These are phyloP conservation scores for Grammothele lineata DNA, from an alignment of 768 basidiomycete genomes.

Conservation along the genomic window DNA sequence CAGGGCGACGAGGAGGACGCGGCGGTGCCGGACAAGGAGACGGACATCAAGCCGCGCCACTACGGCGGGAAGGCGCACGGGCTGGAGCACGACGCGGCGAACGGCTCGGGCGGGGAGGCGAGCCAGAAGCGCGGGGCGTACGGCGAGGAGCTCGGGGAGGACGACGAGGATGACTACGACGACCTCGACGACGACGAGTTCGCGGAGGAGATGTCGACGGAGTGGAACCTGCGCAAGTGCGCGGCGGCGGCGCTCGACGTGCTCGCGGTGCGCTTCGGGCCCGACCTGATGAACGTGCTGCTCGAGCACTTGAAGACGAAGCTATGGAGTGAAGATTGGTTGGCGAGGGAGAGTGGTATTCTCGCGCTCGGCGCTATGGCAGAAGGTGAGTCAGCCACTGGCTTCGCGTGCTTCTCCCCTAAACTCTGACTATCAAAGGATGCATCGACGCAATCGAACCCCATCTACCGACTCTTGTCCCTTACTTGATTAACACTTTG, in stretches of 20 bases:
- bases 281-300: conserved; percentile 85
- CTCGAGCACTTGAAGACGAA: conserved; percentile 89
- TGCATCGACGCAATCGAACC: conserved; percentile 96
- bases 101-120: conserved; percentile 30
- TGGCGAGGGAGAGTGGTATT: conserved; percentile 93
- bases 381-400: conserved; percentile 75
- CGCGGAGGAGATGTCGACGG: conserved; percentile 94
- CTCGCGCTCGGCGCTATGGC: conserved; percentile 97
- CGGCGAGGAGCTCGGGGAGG: conserved; percentile 81
- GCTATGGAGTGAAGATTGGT: conserved; percentile 90
- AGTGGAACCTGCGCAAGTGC: conserved; percentile 99
- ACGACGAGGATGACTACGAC: conserved; percentile 86
- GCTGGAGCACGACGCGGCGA: conserved; percentile 61
- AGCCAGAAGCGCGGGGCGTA: conserved; percentile 49
- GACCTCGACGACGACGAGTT: conserved; percentile 88
- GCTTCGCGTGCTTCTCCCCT: background rate
- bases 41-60: conserved; percentile 94
- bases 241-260: conserved; percentile 97
- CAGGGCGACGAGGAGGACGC: conserved; percentile 93
- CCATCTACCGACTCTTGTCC: conserved; percentile 89
- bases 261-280: conserved; percentile 87
- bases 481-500: conserved; percentile 87
- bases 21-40: conserved; percentile 86
- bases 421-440: conserved; percentile 41
- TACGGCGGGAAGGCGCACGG: conserved; percentile 85